Evolutionary conservation across 768 basidiomycete genomes (phyloP).

Genomic region (Naganishia randhawae): DNA sequence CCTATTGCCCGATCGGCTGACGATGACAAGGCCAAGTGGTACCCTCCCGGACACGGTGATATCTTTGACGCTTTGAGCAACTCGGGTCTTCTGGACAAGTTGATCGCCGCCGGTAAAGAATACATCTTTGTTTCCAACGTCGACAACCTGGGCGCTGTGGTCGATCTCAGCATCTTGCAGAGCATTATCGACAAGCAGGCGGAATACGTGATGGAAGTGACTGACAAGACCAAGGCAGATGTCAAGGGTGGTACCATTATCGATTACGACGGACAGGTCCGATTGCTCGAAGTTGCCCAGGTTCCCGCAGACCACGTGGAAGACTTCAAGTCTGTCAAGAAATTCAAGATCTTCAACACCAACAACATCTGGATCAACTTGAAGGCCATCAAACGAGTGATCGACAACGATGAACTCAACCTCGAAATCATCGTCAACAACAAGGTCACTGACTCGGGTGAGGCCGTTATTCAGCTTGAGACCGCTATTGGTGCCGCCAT

Average conservation of each 20-base stretch:
- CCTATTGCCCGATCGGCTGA: constrained; percentile 73
- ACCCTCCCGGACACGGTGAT: constrained; percentile 96
- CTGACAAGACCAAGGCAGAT: constrained; percentile 93
- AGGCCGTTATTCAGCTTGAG: constrained; percentile 82
- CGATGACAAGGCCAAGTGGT: constrained; percentile 88
- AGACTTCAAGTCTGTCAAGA: constrained; percentile 86
- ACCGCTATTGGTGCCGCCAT: constrained; percentile 89
- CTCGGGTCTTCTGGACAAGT: constrained; percentile 83
- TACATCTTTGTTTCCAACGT: constrained; percentile 97
- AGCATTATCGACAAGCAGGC: constrained; percentile 77
- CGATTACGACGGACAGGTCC: constrained; percentile 82
- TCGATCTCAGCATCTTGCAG: constrained; percentile 72
- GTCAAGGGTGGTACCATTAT: constrained; percentile 79
- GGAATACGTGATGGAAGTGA: constrained; percentile 92
- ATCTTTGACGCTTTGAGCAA: constrained; percentile 87
- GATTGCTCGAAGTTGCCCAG: constrained; percentile 89
- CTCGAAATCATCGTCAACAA: constrained; percentile 90
- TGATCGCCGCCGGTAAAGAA: constrained; percentile 86
- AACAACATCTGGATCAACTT: constrained; percentile 58
- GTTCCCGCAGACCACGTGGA: constrained; percentile 89
- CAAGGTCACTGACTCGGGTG: constrained; percentile 71
- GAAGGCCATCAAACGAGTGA: constrained; percentile 78
- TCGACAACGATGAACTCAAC: constrained; percentile 78
- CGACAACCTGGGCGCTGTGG: constrained; percentile 89
- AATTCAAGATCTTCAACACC: constrained; percentile 62